These are phyloP conservation scores for Leptographium procerum DNA, from an alignment of 2,329 filamentous ascomycete species.

Conservation along the genomic window DNA sequence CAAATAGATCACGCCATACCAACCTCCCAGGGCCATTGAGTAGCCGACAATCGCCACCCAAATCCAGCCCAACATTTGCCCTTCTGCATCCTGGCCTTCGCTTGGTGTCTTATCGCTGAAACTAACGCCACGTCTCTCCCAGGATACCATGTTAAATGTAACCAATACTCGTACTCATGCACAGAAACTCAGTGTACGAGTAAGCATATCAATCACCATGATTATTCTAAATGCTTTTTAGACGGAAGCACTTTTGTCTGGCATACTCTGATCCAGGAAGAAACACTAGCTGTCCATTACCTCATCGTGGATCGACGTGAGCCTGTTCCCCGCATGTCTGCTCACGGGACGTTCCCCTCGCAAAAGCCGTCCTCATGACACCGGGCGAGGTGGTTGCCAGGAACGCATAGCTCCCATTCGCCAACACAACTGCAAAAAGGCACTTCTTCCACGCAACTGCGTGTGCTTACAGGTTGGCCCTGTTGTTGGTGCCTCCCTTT, in stretches of 20 bases:
- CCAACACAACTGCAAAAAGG: no score
- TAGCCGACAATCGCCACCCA: neutral
- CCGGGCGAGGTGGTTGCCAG: conserved; percentile 2
- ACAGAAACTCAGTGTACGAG: neutral
- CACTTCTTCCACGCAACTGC: no score
- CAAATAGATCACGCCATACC: neutral
- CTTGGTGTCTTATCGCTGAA: neutral
- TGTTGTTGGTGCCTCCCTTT: no score
- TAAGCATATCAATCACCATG: conserved; percentile 3
- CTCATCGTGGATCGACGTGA: neutral
- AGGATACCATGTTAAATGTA: neutral
- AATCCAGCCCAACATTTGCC: neutral
- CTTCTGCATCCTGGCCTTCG: neutral
- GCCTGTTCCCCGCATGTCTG: neutral
- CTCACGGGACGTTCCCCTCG: neutral
- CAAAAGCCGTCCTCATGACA: conserved; percentile 4
- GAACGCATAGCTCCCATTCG: no score
- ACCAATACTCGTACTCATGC: no score
- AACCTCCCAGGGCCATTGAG: neutral
- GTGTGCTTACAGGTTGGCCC: no score
- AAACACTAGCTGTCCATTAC: conserved; percentile 7
- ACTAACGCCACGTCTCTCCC: neutral
- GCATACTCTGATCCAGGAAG: conserved; percentile 4
- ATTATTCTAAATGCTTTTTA: neutral
- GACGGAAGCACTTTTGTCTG: conserved; percentile 7